Conservation (phyloP, 768 basidiomycete species). For the Lentinus tigrinus region DNA sequence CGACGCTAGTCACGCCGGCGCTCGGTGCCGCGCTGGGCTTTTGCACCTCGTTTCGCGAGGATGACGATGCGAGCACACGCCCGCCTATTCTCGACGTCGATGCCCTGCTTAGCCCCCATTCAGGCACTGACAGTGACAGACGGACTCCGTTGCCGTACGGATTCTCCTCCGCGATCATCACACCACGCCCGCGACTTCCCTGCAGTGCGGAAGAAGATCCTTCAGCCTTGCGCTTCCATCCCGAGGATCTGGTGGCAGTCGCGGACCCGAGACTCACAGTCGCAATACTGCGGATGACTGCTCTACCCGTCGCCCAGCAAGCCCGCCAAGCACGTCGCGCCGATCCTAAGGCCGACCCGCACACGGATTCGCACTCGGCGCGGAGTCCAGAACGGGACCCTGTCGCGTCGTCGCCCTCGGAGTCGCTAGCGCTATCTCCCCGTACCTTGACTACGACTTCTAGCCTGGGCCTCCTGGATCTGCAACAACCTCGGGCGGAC, state of each 20-base stretch:
- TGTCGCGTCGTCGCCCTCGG: not conserved
- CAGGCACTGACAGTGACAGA: not conserved
- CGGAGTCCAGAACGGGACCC: not conserved
- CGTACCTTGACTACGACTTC: not conserved
- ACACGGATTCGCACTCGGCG: not conserved
- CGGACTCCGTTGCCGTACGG: conserved; percentile 5
- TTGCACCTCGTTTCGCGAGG: conserved; percentile 13
- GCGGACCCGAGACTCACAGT: conserved; percentile 27
- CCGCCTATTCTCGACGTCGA: conserved; percentile 13
- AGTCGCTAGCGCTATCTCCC: not conserved
- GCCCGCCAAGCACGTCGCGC: not conserved
- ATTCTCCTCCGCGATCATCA: conserved; percentile 11
- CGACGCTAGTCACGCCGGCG: not conserved
- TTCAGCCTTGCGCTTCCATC: not conserved
- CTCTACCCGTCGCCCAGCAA: not conserved
- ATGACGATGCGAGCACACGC: not conserved
- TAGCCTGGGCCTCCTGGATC: not conserved
- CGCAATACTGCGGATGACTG: conserved; percentile 20
- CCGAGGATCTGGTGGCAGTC: conserved; percentile 24
- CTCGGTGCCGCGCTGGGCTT: conserved; percentile 6
- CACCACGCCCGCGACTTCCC: not conserved
- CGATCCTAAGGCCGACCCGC: not conserved
- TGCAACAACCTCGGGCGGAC: conserved; percentile 9
- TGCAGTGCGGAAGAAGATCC: not conserved
- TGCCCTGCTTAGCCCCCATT: conserved; percentile 5